phyloP scores from a whole-genome alignment of 257 asterid genomes.

The Salvia splendens region DNA sequence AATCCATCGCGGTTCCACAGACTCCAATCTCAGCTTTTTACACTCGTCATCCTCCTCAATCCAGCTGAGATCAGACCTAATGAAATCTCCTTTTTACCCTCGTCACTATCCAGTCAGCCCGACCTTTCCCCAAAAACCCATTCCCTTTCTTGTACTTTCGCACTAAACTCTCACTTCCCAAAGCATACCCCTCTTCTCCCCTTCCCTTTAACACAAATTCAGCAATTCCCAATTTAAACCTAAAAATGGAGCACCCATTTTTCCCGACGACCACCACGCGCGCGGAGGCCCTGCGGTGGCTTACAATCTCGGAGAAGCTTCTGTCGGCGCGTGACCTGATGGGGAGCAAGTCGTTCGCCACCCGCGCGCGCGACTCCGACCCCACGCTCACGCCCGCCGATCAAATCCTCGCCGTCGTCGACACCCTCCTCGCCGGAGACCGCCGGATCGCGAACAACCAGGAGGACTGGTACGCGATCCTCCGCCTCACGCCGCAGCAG shows the following conservation, averaged over 20 bases:
- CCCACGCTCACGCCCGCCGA: constrained; percentile 74
- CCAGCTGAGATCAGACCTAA: neutral
- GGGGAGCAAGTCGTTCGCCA: constrained; percentile 85
- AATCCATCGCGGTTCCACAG: too few relatives aligned
- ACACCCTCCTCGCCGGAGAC: constrained; percentile 81
- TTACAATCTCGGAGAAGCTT: constrained; percentile 84
- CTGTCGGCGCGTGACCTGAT: constrained; percentile 74
- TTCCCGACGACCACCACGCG: constrained; percentile 59
- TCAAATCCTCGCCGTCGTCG: constrained; percentile 81
- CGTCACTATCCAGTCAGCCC: neutral
- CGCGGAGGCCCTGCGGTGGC: constrained; percentile 85
- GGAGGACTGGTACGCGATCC: constrained; percentile 74
- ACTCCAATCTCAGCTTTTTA: too few relatives aligned
- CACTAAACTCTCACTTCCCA: constrained; percentile 23
- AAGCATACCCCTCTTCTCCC: neutral
- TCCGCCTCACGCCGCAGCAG: constrained; percentile 66
- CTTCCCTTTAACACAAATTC: neutral
- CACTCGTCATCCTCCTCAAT: too few relatives aligned
- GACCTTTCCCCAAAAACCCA: constrained; percentile 9
- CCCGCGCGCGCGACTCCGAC: constrained; percentile 91
- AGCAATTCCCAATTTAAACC: neutral
- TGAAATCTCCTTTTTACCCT: constrained; percentile 31
- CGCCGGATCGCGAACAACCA: constrained; percentile 70
- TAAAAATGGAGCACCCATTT: constrained; percentile 79
- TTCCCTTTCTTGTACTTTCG: constrained; percentile 40